phyloP scores from a whole-genome alignment of 2,329 filamentous ascomycete species.

The Aureobasidium sp. region DNA sequence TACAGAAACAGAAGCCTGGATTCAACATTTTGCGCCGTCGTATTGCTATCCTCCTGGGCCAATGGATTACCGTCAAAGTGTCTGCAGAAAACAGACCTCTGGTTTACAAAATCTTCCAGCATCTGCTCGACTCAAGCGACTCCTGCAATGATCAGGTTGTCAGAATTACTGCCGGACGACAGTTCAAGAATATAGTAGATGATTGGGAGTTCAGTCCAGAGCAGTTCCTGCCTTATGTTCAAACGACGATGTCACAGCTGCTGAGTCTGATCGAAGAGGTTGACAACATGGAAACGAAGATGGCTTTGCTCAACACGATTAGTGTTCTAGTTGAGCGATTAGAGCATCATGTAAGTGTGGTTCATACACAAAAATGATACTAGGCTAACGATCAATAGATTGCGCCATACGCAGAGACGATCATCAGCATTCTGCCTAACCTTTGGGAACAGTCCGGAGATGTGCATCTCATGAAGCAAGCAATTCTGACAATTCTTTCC shows the following conservation, averaged over 20 bases:
- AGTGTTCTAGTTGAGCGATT: constrained; percentile 72
- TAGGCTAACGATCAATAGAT: constrained; percentile 36
- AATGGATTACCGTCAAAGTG: constrained; percentile 80
- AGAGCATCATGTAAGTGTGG: constrained; percentile 56
- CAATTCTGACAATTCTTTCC: constrained; percentile 77
- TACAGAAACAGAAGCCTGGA: constrained; percentile 57
- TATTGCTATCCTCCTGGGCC: constrained; percentile 78
- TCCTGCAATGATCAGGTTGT: constrained; percentile 81
- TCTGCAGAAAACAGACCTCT: constrained; percentile 60
- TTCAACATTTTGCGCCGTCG: constrained; percentile 81
- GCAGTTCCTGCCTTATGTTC: constrained; percentile 68
- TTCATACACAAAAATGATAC: constrained; percentile 2
- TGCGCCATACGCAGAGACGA: constrained; percentile 63
- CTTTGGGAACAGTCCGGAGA: constrained; percentile 83
- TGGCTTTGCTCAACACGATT: constrained; percentile 82
- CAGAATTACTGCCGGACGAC: constrained; percentile 79
- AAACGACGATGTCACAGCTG: constrained; percentile 63
- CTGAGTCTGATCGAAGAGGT: constrained; percentile 74
- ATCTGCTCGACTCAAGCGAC: constrained; percentile 72
- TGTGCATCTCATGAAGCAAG: constrained; percentile 88
- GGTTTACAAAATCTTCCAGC: constrained; percentile 82
- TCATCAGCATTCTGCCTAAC: constrained; percentile 70
- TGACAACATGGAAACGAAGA: constrained; percentile 78
- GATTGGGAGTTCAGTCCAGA: constrained; percentile 74
- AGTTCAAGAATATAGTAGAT: constrained; percentile 72